Conservation (phyloP, 352 stramenopile species). For the Pythium myriotylum region DNA sequence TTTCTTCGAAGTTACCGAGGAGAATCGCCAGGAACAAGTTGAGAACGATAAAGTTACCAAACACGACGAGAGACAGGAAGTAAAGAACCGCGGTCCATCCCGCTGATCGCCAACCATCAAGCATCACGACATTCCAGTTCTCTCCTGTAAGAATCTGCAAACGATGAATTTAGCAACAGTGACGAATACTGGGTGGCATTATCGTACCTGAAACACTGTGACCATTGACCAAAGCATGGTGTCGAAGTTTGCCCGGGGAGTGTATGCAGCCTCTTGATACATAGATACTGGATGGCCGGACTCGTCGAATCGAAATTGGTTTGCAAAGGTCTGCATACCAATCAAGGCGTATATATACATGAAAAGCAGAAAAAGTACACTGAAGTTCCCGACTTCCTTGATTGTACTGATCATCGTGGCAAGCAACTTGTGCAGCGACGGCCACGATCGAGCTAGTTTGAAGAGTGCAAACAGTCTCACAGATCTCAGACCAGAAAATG, state of each 20-base stretch:
- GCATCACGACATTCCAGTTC: constrained; percentile 93
- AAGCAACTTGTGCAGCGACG: constrained; percentile 91
- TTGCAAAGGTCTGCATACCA: constrained; percentile 85
- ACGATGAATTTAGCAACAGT: too few species aligned
- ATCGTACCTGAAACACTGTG: constrained; percentile 40
- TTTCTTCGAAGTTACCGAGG: constrained; percentile 86
- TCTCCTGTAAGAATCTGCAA: constrained; percentile 89
- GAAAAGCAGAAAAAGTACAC: constrained; percentile 85
- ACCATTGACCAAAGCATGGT: constrained; percentile 37
- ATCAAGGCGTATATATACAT: constrained; percentile 89
- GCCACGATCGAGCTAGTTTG: constrained; percentile 91
- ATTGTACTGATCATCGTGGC: constrained; percentile 89
- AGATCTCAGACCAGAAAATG: constrained; percentile 80
- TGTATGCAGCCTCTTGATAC: constrained; percentile 36
- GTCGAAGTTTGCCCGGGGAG: constrained; percentile 31
- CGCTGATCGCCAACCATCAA: constrained; percentile 82
- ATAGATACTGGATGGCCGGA: constrained; percentile 25
- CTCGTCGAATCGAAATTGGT: constrained; percentile 49
- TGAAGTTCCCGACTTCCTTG: constrained; percentile 92
- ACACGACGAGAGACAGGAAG: constrained; percentile 82
- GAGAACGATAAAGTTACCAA: constrained; percentile 91
- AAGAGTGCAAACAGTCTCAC: constrained; percentile 89
- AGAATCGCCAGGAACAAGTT: constrained; percentile 94
- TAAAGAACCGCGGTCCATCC: constrained; percentile 71
- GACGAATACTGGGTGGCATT: too few species aligned